Conservation (phyloP, 1,284 basidiomycete species). For the Ustilago bromivora region DNA sequence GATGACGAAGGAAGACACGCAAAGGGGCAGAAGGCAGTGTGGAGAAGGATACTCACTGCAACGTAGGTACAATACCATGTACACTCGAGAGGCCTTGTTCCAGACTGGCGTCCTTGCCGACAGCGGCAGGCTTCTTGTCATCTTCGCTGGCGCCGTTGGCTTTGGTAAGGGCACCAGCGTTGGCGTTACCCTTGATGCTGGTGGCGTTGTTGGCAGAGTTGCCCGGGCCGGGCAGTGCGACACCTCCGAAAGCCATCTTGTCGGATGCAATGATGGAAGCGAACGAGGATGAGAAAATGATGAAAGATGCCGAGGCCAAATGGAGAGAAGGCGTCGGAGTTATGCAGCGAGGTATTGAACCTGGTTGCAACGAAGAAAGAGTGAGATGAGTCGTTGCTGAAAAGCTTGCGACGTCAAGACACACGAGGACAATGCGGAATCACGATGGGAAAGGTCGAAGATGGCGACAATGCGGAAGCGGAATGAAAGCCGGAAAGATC, state of each 20-base stretch:
- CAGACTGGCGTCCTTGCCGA: constrained; percentile 41
- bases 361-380: constrained; percentile 18
- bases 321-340: constrained; percentile 19
- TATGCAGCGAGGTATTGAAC: constrained; percentile 11
- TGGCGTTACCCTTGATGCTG: constrained; percentile 29
- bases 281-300: constrained; percentile 4
- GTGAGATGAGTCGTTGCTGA: constrained; percentile 9
- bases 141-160: constrained; percentile 39
- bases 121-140: constrained; percentile 37
- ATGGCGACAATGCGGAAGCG: constrained; percentile 11
- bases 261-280: neutral
- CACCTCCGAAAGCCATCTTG: constrained; percentile 54
- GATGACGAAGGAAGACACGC: neutral
- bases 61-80: constrained; percentile 70
- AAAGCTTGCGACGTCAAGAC: constrained; percentile 8
- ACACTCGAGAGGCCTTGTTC: constrained; percentile 66
- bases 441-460: constrained; percentile 10
- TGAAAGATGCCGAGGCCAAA: neutral
- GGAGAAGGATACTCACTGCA: constrained; percentile 68
- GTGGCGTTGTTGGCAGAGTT: constrained; percentile 36
- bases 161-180: constrained; percentile 28
- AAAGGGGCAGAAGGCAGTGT: neutral
- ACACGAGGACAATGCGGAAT: neutral
- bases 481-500: constrained; percentile 6
- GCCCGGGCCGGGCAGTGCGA: constrained; percentile 51